Conservation (phyloP, 2,329 filamentous ascomycete species). For the Lanzia echinophila region DNA sequence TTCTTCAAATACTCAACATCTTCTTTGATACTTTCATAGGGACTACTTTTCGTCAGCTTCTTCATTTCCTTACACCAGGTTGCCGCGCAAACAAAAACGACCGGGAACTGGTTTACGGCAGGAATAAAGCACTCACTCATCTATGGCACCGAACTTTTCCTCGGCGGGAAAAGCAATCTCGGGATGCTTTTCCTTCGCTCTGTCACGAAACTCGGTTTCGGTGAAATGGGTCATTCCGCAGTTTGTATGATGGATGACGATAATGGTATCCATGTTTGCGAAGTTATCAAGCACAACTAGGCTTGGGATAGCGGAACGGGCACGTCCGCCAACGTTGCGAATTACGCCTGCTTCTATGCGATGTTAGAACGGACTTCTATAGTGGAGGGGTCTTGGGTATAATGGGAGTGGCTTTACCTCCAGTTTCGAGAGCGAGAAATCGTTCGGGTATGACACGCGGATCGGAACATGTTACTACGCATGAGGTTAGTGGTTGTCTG, state of each 20-base stretch:
- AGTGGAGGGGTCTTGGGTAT: too few relatives aligned
- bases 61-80: neutral
- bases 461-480: constrained; percentile 7
- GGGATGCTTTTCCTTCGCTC: constrained; percentile 10
- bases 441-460: constrained; percentile 12
- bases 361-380: too few relatives aligned
- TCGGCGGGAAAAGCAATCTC: constrained; percentile 6
- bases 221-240: constrained; percentile 13
- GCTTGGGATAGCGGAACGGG: constrained; percentile 2
- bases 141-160: constrained; percentile 9
- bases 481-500: neutral
- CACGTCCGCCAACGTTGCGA: constrained; percentile 14
- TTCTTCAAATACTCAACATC: constrained; percentile 15
- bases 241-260: constrained; percentile 17
- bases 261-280: constrained; percentile 2
- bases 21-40: constrained; percentile 11
- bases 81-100: too few relatives aligned
- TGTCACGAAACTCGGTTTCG: constrained; percentile 7
- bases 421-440: constrained; percentile 12
- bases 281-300: constrained; percentile 10
- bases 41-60: constrained; percentile 5
- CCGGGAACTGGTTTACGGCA: too few relatives aligned
- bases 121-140: constrained; percentile 3
- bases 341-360: constrained; percentile 12
- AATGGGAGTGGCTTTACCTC: too few relatives aligned